These are phyloP conservation scores for Bjerkandera adusta DNA, from an alignment of 1,284 basidiomycete genomes.

Conservation along the genomic window DNA sequence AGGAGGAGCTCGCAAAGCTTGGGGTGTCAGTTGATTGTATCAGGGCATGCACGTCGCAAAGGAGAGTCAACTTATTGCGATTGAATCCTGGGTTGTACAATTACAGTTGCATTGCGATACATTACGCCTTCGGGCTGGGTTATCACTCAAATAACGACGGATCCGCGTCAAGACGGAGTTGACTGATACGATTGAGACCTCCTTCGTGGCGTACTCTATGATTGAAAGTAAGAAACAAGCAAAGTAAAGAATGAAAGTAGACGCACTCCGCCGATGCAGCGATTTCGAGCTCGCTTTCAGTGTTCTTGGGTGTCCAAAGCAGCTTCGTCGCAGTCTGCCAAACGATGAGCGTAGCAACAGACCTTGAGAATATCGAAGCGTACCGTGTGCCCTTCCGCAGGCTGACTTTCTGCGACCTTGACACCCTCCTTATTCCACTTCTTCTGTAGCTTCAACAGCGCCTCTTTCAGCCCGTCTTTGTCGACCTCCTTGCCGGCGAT, in stretches of 20 bases:
- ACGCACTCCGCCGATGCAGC: conserved; percentile 23
- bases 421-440: conserved; percentile 24
- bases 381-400: conserved; percentile 12
- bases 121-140: too few relatives aligned
- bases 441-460: conserved; percentile 28
- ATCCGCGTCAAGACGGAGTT: conserved; percentile 25
- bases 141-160: conserved; percentile 19
- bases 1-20: conserved; percentile 19
- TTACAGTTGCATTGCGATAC: too few relatives aligned
- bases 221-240: not conserved
- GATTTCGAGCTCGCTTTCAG: conserved; percentile 14
- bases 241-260: too few relatives aligned
- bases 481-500: conserved; percentile 26
- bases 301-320: conserved; percentile 20
- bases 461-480: conserved; percentile 25
- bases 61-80: too few relatives aligned
- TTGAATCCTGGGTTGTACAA: too few relatives aligned
- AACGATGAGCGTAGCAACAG: not conserved
- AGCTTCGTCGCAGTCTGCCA: conserved; percentile 19
- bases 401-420: conserved; percentile 15
- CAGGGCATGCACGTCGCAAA: too few relatives aligned
- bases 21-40: conserved; percentile 3
- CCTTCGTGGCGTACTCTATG: conserved; percentile 20
- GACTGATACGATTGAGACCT: conserved; percentile 22
- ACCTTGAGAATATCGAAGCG: not conserved